phyloP scores from a whole-genome alignment of 2,329 filamentous ascomycete species.

The Epichloe elymi region DNA sequence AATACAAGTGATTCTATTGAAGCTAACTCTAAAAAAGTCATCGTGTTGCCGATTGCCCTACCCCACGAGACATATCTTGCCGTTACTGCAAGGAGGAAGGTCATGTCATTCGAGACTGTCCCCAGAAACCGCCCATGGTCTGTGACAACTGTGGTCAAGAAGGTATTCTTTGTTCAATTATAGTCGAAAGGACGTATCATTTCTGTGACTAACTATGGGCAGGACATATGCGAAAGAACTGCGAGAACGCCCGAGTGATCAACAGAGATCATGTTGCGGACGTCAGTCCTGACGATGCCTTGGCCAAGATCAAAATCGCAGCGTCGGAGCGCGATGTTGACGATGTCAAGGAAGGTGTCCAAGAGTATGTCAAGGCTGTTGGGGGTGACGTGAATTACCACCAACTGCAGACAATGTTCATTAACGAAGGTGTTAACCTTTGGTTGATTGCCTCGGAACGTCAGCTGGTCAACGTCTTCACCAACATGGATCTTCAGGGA shows the following conservation, averaged over 20 bases:
- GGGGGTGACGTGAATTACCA: slow-evolving; percentile 42
- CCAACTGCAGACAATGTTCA: slow-evolving; percentile 48
- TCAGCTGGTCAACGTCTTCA: slow-evolving; percentile 41
- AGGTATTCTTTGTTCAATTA: slow-evolving; percentile 25
- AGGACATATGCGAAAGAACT: slow-evolving; percentile 45
- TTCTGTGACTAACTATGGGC: slow-evolving; percentile 5
- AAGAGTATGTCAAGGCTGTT: slow-evolving; percentile 47
- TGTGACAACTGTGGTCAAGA: slow-evolving; percentile 51
- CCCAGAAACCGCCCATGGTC: slow-evolving; percentile 37
- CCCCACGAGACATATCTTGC: slow-evolving; percentile 21
- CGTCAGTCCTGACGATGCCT: slow-evolving; percentile 41
- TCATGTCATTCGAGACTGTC: slow-evolving; percentile 49
- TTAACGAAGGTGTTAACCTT: slow-evolving; percentile 36
- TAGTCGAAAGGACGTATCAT: neutral
- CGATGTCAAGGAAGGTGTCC: slow-evolving; percentile 45
- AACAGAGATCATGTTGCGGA: slow-evolving; percentile 37
- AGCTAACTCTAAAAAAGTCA: slow-evolving; percentile 13
- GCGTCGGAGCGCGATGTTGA: slow-evolving; percentile 44
- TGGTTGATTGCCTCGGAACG: slow-evolving; percentile 52
- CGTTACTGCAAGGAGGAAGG: slow-evolving; percentile 36
- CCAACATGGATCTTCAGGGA: slow-evolving; percentile 61
- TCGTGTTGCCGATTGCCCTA: slow-evolving; percentile 23
- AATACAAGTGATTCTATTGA: neutral
- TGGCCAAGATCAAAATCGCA: slow-evolving; percentile 40
- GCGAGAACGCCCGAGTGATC: slow-evolving; percentile 46